These are phyloP conservation scores for Fusarium sp. DNA, from an alignment of 2,329 filamentous ascomycete genomes.

Conservation along the genomic window DNA sequence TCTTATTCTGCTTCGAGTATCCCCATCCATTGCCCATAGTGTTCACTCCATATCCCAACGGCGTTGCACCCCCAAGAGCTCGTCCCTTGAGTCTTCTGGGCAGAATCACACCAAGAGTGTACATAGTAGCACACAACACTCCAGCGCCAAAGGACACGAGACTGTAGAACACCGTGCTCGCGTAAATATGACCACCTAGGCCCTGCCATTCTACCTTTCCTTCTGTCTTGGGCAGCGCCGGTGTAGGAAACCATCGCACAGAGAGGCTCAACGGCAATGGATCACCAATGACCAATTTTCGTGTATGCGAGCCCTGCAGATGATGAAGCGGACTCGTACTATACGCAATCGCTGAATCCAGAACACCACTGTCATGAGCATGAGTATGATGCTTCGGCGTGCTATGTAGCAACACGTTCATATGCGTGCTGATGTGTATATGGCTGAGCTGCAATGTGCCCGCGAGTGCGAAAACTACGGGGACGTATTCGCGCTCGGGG, in stretches of 20 bases:
- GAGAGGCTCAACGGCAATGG: slow-evolving; percentile 80
- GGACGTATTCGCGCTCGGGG: slow-evolving; percentile 73
- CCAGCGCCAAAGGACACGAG: slow-evolving; percentile 68
- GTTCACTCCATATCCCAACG: slow-evolving; percentile 64
- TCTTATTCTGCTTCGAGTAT: slow-evolving; percentile 56
- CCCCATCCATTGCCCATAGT: slow-evolving; percentile 68
- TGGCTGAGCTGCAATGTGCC: slow-evolving; percentile 90
- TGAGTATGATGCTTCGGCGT: slow-evolving; percentile 69
- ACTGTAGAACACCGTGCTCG: slow-evolving; percentile 71
- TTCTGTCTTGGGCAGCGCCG: slow-evolving; percentile 74
- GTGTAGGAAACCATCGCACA: slow-evolving; percentile 87
- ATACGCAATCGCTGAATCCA: slow-evolving; percentile 90
- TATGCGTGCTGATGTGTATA: slow-evolving; percentile 86
- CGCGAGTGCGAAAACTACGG: slow-evolving; percentile 86
- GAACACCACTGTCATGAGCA: slow-evolving; percentile 76
- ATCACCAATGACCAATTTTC: slow-evolving; percentile 87
- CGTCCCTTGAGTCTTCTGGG: slow-evolving; percentile 62
- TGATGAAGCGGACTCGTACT: slow-evolving; percentile 77
- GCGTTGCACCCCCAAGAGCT: slow-evolving; percentile 65
- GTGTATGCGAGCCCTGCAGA: slow-evolving; percentile 61
- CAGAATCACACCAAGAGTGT: slow-evolving; percentile 69
- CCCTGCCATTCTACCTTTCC: slow-evolving; percentile 73
- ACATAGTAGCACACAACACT: slow-evolving; percentile 62
- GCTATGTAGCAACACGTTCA: slow-evolving; percentile 88
- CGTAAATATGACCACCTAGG: slow-evolving; percentile 71